Evolutionary conservation across 2,329 filamentous ascomycete genomes (phyloP), one percentile per base, ranked within the genome.

Genomic region (Fusarium burgessii): DNA sequence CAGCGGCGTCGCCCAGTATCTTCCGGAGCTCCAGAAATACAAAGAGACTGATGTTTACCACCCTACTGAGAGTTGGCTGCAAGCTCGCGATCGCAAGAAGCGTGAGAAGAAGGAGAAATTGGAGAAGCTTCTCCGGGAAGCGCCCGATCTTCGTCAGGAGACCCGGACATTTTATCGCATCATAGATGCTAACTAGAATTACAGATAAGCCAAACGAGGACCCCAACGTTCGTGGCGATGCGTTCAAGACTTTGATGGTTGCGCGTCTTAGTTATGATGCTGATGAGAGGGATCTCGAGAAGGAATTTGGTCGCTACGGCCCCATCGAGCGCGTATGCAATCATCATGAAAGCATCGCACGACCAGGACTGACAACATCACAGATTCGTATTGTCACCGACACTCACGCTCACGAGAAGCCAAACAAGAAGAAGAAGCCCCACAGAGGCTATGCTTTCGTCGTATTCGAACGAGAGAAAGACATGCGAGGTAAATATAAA

Each of bases 391-490:
- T 97, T 75, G 89, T 98, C 74, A 90, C 90, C 77, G 92, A 97
- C 79, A 91, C 90, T 7, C 90, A 93, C 75, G 87, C 90, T 67
- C 83, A 87, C 74, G 88, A 88, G 78, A 92, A 87, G 81, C 89
- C 87, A 61, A 92, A 91, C 77, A 94, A 95, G 83, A 91, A 93
- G 79, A 92, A 92, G 79, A 94, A 94, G 84, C 84, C 91, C 54
- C 93, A 97, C 78, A 88, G 92, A 77, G 96, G 96, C 68, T 99
- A 99, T 82, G 96, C 94, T 68, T 99, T 99, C 79, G 92, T 99
- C 75, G 93, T 98, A 58, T 99, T 95, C 80, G 95, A 98, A 83
- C 92, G 93, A 81, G 96, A 98, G 84, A 95, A 95, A 83, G 96
- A 98, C 80, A 98, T 98, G 95, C 97, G 97, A 94, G 94, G 95